Evolutionary conservation across 2,329 filamentous ascomycete genomes (phyloP), one percentile per base, ranked within the genome.

Genomic region (Knoxdaviesia proteae): DNA sequence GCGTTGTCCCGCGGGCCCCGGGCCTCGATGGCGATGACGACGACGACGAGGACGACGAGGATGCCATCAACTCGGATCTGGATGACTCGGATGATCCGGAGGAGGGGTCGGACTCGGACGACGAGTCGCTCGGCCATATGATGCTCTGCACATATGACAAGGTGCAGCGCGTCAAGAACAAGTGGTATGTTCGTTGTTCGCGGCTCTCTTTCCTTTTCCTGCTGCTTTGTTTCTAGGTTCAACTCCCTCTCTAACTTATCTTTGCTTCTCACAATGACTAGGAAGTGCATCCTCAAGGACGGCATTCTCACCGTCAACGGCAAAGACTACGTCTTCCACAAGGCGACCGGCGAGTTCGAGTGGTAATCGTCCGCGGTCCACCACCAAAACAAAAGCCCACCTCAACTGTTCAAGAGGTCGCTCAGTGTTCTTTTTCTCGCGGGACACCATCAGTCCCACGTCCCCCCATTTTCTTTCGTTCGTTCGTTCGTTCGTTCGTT

Each of bases 61-160:
- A 98, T 57, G 90, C 88, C 2, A 98, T 98, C 63, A 98, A 98
- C 59, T 96, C 90, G 0, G 90, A 98, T 53, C 75, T 98, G 4
- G 90, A 98, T 56, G 90, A 98, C 55, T 77, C 87, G 0, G 87
- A 96, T 48, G 90, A 96, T 47, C 77, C 84, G 7, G 62, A 75
- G 11, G 78, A 82, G 32, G 84, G 90, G 30, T 83, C 88, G 30
- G 84, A 90, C 34, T 87, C 90, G 41, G 83, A 86, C 9, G 84
- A 92, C 46, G 87, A 93, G 38, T 74, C 77, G 34, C 73, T 81
- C 49, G 78, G 80, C 1, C 82, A 93, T 51, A 87, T 92, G 56
- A 96, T 98, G 83, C 77, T 98, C 36, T 98, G 90, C 66, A 94
- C 93, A 57, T 98, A 98, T 58, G 90, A 98, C 66, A 98, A 98